Percentiles rank a stretch among this genome's conserved stretches.
Conservation (phyloP, 2,329 filamentous ascomycete species). For the Calonectria henricotiae region DNA sequence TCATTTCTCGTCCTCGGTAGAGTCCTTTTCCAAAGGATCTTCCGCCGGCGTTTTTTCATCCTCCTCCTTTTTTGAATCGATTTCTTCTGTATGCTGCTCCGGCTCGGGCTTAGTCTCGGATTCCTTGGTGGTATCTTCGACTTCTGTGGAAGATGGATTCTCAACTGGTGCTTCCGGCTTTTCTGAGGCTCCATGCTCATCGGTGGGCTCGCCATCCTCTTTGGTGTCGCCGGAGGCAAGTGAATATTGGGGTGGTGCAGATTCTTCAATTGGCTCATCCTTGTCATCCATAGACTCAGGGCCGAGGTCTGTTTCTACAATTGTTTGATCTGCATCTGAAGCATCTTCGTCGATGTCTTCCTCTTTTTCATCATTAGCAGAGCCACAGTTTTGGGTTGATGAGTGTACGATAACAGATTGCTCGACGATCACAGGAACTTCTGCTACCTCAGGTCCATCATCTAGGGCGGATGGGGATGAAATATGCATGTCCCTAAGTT, state of each 20-base stretch:
- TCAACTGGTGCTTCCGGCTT: constrained; percentile 20
- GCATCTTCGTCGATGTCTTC: constrained; percentile 36
- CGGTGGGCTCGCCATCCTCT: constrained; percentile 45
- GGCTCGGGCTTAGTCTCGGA: constrained; percentile 20
- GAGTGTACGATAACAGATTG: constrained; percentile 52
- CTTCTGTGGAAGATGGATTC: constrained; percentile 22
- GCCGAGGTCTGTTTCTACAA: constrained; percentile 48
- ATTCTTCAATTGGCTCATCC: constrained; percentile 26
- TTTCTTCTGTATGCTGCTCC: constrained; percentile 29
- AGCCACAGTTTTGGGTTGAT: constrained; percentile 22
- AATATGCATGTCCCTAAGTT: constrained; percentile 66
- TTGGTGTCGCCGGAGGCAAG: constrained; percentile 41
- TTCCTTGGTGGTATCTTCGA: constrained; percentile 17
- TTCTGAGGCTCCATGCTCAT: constrained; percentile 21
- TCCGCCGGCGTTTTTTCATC: constrained; percentile 29
- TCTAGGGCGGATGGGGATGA: constrained; percentile 74
- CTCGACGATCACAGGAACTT: constrained; percentile 63
- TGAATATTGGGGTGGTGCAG: constrained; percentile 34
- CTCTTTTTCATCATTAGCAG: constrained; percentile 37
- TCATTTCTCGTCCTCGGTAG: constrained; percentile 40
- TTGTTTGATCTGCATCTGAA: constrained; percentile 50
- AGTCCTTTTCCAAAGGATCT: constrained; percentile 31
- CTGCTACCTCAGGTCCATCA: constrained; percentile 60
- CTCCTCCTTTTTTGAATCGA: constrained; percentile 27
- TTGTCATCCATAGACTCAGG: constrained; percentile 45